Base-by-base conservation (phyloP, 2,329 filamentous ascomycete genomes). In the Akanthomyces lecanii region DNA sequence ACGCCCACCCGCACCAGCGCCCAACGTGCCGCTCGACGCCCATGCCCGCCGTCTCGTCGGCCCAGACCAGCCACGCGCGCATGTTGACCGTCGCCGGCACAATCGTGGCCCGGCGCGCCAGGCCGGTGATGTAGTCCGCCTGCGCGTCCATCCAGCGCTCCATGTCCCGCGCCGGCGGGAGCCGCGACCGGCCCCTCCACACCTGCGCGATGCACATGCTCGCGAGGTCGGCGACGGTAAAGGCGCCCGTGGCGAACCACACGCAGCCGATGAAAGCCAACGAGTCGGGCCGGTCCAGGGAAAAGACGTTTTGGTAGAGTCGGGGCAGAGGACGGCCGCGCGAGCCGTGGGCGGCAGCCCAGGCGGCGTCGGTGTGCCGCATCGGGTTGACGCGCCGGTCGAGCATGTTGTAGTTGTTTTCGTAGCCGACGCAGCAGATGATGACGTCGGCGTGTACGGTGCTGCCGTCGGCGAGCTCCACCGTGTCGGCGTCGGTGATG, bases 261-360 rank as follows among this genome's bases (percentile, higher is more conserved):
- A 72, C 68, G 59, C 74, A 74, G 63, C 76, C 75, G 62, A 79
- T 68, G 57, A 81, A 76, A 0, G 78, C 81, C 5, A 82, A 71
- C 10, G 76, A 78, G 11, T 78, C 71, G 4, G 79, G 77, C 28
- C 77, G 69, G 28, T 74, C 68, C 0, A 78, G 71, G 1, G 79
- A 78, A 65, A 82, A 79, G 5, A 81, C 66, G 66, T 80, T 79
- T 45, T 76, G 74, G 60, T 77, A 81, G 1, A 81, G 69, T 0
- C 74, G 67, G 4, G 75, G 71, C 0, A 78, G 71, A 0, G 71
- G 66, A 5, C 68, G 70, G 12, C 66, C 72, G 67, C 67, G 67
- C 23, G 63, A 73, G 65, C 63, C 71, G 61, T 44, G 71, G 65
- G 52, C 70, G 66, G 38, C 63, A 4, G 5, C 18, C 70, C 62